Percentiles rank a stretch among this genome's conserved stretches.
Conservation (phyloP, 1,284 basidiomycete species). For the Trichosporon sp. region DNA sequence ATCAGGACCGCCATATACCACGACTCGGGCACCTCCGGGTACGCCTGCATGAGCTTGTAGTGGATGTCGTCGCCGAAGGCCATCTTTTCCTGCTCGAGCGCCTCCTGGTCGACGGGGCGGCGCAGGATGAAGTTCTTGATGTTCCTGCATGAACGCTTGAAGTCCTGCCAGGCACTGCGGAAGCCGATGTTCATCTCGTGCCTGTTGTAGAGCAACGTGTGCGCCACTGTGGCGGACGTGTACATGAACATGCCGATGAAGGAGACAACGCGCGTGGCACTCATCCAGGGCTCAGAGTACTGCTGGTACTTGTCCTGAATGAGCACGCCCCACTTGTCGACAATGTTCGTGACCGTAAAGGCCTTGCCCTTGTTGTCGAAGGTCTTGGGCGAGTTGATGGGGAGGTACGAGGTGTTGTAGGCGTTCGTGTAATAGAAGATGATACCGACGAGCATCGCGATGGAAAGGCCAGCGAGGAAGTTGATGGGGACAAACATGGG, state of each 20-base stretch:
- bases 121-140: conserved; percentile 8
- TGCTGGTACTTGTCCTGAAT: conserved; percentile 27
- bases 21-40: conserved; percentile 94
- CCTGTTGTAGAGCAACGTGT: conserved; percentile 56
- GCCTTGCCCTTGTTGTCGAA: conserved; percentile 27
- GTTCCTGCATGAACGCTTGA: conserved; percentile 21
- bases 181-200: conserved; percentile 54
- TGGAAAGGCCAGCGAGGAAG: conserved; percentile 23
- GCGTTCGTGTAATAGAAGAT: conserved; percentile 59
- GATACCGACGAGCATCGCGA: conserved; percentile 28
- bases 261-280: conserved; percentile 17
- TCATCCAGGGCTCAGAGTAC: conserved; percentile 31
- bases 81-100: conserved; percentile 10
- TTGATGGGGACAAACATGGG: conserved; percentile 30
- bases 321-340: conserved; percentile 26
- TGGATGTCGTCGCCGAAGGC: conserved; percentile 77
- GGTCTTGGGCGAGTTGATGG: conserved; percentile 63
- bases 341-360: conserved; percentile 26
- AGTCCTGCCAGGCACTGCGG: conserved; percentile 28
- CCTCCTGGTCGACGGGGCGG: neutral
- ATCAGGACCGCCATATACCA: conserved; percentile 75
- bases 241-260: conserved; percentile 29
- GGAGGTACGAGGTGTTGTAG: conserved; percentile 81
- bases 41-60: conserved; percentile 86
- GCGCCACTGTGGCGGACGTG: conserved; percentile 29